Evolutionary conservation across 2,329 filamentous ascomycete genomes (phyloP).

Genomic region (Aspergillus fumigatus): DNA sequence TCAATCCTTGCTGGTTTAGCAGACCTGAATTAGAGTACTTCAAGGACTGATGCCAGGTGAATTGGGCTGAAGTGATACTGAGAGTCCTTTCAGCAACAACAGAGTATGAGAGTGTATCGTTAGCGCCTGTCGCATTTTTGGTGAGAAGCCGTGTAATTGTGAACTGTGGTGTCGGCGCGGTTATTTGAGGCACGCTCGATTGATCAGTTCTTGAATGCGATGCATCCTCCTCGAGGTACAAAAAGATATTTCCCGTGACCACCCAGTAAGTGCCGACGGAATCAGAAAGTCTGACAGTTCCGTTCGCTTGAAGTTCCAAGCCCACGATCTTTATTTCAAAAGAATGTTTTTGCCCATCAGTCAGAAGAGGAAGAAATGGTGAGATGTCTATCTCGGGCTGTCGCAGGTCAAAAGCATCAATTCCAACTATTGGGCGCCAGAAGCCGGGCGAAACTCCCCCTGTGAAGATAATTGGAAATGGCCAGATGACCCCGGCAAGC

Average conservation of each 20-base stretch:
- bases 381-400: slow-evolving; percentile 82
- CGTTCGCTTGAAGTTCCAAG: slow-evolving; percentile 53
- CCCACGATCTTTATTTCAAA: slow-evolving; percentile 67
- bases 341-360: slow-evolving; percentile 59
- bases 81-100: slow-evolving; percentile 55
- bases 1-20: slow-evolving; percentile 51
- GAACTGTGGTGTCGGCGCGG: slow-evolving; percentile 44
- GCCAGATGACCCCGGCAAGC: slow-evolving; percentile 72
- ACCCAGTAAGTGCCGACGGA: slow-evolving; percentile 66
- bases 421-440: slow-evolving; percentile 73
- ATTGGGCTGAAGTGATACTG: slow-evolving; percentile 46
- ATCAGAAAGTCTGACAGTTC: slow-evolving; percentile 47
- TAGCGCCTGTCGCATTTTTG: slow-evolving; percentile 45
- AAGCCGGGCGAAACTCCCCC: slow-evolving; percentile 72
- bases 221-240: slow-evolving; percentile 59
- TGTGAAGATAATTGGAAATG: slow-evolving; percentile 77
- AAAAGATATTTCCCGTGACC: slow-evolving; percentile 72
- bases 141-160: slow-evolving; percentile 36
- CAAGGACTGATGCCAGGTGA: slow-evolving; percentile 57
- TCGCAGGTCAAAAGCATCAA: slow-evolving; percentile 71
- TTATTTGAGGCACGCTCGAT: slow-evolving; percentile 24
- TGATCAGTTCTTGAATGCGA: background rate
- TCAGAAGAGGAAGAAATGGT: slow-evolving; percentile 66
- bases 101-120: slow-evolving; percentile 57
- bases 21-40: slow-evolving; percentile 53